Evolutionary conservation across 441 rosid genomes (phyloP), one percentile per base, ranked within the genome.

Genomic region (Euphorbia schlechtendalii): DNA sequence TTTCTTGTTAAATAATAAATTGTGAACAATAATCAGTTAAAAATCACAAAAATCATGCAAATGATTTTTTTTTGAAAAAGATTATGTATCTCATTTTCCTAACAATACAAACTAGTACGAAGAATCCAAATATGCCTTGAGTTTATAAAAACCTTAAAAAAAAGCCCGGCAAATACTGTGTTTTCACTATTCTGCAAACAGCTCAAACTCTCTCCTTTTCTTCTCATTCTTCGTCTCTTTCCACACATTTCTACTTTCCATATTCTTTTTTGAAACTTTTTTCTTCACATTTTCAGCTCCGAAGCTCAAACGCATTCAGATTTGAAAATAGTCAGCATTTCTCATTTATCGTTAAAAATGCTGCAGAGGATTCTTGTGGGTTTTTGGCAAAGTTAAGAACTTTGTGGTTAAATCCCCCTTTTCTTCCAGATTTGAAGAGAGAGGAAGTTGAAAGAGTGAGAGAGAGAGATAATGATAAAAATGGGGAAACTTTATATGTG

Each of bases 121-220:
- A 67, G 79, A 76, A 76, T 76, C 81, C 46, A 72, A 67, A 67
- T 78, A 63, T 70, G 74, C 65, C 61, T 28, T 18, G 5, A 12
- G 41, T 43, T 40, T 66, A 43, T 60, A 58, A 66, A 72, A 71
- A 61, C 56, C 68, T 67, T 61, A 8, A 72, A 62, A 46, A 36
- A 79, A 79, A 63, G 80, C 83, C 86, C 80, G 80, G 86, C 80
- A 77, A 61, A 67, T 64, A 8, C 68, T 53, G 68, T 64, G 61
- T 24, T 66, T 41, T 48, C 53, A 48, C 22, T 48, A 48, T 48
- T 48, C 10, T 66, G 62, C 62, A 41, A 12, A 66, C 61, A 56
- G 55, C 65, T 61, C 71, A 46, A 32, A 54, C 7, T 45, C 5
- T 22, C 46, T 48, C 38, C 54, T 24, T n/a, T 48, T 48, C 18